phyloP scores from a whole-genome alignment of 1,139 yeast genomes.

The Fermentozyma sake region DNA sequence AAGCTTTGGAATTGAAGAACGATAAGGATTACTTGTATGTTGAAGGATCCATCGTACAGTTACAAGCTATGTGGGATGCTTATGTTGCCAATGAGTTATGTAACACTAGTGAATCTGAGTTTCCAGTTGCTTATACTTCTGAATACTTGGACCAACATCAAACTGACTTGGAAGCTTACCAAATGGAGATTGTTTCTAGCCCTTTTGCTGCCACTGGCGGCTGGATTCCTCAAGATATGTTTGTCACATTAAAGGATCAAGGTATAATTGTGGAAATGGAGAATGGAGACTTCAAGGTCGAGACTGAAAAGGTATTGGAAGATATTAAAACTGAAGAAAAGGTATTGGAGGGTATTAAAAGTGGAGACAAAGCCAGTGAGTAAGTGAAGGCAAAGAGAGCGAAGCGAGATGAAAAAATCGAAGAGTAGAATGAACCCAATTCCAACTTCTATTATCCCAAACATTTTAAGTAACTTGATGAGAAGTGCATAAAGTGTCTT shows the following conservation, averaged over 20 bases:
- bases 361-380: too few relatives aligned
- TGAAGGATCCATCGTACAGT: conserved; percentile 66
- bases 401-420: too few relatives aligned
- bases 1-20: conserved; percentile 58
- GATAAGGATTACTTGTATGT: conserved; percentile 62
- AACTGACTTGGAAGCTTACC: conserved; percentile 59
- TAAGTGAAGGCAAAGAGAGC: too few relatives aligned
- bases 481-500: too few relatives aligned
- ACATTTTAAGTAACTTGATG: too few relatives aligned
- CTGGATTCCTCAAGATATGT: conserved; percentile 94
- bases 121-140: conserved; percentile 59
- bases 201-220: conserved; percentile 93
- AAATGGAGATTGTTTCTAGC: conserved; percentile 57
- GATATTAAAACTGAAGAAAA: too few relatives aligned
- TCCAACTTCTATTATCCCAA: too few relatives aligned
- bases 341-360: too few relatives aligned
- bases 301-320: conserved; percentile 35
- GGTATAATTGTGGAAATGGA: conserved; percentile 51
- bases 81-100: conserved; percentile 62
- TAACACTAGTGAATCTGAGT: conserved; percentile 35
- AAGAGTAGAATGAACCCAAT: too few relatives aligned
- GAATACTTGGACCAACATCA: conserved; percentile 56
- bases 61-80: conserved; percentile 72
- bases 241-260: conserved; percentile 60
- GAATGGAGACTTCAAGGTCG: conserved; percentile 34